Base-by-base conservation (phyloP, 2,329 filamentous ascomycete genomes). In the Orbilia quercus region DNA sequence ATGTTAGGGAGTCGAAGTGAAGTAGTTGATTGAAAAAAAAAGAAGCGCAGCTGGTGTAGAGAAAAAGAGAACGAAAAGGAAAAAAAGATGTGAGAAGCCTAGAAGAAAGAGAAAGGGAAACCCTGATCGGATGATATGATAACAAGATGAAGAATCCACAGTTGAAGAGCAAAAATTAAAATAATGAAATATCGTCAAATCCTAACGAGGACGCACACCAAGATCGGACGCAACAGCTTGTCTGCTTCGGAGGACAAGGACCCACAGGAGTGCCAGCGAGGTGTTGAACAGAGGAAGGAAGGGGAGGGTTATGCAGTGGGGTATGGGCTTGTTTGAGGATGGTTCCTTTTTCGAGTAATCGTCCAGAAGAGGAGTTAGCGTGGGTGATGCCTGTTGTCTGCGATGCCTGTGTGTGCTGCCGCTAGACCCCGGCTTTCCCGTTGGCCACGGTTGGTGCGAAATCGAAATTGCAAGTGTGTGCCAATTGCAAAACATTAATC, bases 321-420 rank as follows among this genome's bases (percentile, higher is more conserved):
- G 67, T 57, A 64, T 64, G 67, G 67, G 67, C 54, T 65, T 60
- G 67, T 72, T 72, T 72, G 67, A 72, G 67, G 48, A 72, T 72
- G 67, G 62, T 72, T 72, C 67, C 67, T 63, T 71, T 72, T 72
- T 69, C 64, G 22, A 69, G 64, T 69, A 69, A 69, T 69, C 47
- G 64, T 69, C 64, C 64, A 69, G 64, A 69, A 69, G 55, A 48
- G 50, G 64, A 55, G 48, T 55, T 69, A 69, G 64, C 55, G 64
- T 69, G 54, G 64, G 54, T 69, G 55, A 69, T 62, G 64, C 28
- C 28, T 31, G 28, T 9, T 4, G 9, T 31, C n/a, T n/a, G n/a
- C n/a, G n/a, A 31, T 31, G 28, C 55, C 45, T 69, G 64, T 69
- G 64, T 62, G 64, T 54, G 64, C 55, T 69, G 54, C 64, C 64